A percentile compares a stretch with the other conserved stretches of the same genome.
Evolutionary conservation across 345 rosid species (phyloP).

Genomic region (Mangifera indica): DNA sequence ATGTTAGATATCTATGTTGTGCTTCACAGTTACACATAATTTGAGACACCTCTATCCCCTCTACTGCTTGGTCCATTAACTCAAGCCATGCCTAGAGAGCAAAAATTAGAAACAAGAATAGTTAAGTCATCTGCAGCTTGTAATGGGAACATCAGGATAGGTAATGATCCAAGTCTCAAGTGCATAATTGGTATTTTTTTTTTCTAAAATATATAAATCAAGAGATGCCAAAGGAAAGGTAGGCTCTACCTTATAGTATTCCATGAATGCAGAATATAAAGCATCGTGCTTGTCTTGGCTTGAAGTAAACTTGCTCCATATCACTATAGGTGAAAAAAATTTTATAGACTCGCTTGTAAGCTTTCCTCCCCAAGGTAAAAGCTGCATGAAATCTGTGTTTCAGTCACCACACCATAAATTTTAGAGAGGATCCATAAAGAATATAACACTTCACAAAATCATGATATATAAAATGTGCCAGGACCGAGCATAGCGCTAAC

Average conservation of each 20-base stretch:
- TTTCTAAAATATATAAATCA: not conserved
- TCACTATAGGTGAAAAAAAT: slow-evolving; percentile 70
- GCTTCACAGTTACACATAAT: slow-evolving; percentile 48
- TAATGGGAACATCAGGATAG: not conserved
- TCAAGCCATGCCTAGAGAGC: slow-evolving; percentile 56
- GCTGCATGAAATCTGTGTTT: slow-evolving; percentile 62
- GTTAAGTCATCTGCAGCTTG: not conserved
- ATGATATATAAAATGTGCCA: slow-evolving; percentile 4
- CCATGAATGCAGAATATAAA: slow-evolving; percentile 59
- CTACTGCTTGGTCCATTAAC: slow-evolving; percentile 47
- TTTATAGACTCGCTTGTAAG: slow-evolving; percentile 80
- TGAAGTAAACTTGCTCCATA: slow-evolving; percentile 64
- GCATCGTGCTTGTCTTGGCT: slow-evolving; percentile 39
- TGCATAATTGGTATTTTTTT: not conserved
- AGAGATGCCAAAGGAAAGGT: not conserved
- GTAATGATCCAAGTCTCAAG: not conserved
- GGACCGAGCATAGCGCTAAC: slow-evolving; percentile 36
- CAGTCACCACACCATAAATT: slow-evolving; percentile 35
- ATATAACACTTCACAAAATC: not conserved
- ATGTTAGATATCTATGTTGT: slow-evolving; percentile 61
- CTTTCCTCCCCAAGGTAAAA: slow-evolving; percentile 97
- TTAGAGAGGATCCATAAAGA: slow-evolving; percentile 12
- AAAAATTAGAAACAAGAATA: slow-evolving; percentile 2
- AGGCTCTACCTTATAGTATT: slow-evolving; percentile 57
- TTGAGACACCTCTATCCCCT: slow-evolving; percentile 40